Percentiles rank a stretch among this genome's conserved stretches.
phyloP scores from a whole-genome alignment of 176 grass and related monocot genomes.

The Elaeis guineensis region DNA sequence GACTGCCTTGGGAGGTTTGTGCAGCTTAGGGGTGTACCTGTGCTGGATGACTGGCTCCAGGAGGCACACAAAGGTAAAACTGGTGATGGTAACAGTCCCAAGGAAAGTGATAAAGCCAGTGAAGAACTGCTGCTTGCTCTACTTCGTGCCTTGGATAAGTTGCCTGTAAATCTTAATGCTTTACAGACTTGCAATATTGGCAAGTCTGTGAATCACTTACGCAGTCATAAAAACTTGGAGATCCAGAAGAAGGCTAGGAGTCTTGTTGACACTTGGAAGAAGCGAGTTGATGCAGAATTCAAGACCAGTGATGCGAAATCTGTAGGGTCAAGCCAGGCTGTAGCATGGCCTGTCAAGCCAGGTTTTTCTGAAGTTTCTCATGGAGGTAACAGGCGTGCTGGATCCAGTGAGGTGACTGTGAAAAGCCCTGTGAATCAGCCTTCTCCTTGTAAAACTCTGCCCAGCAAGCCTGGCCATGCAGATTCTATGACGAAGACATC shows the following conservation, averaged over 20 bases:
- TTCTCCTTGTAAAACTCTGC: constrained; percentile 27
- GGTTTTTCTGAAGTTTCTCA: constrained; percentile 40
- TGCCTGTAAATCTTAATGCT: constrained; percentile 56
- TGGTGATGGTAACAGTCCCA: constrained; percentile 62
- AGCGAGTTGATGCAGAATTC: constrained; percentile 60
- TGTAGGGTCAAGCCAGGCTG: constrained; percentile 40
- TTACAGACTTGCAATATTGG: constrained; percentile 59
- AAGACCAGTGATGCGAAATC: constrained; percentile 43
- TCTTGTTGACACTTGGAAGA: constrained; percentile 68
- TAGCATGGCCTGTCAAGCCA: constrained; percentile 45
- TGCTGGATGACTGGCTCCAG: constrained; percentile 86
- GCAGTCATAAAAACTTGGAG: constrained; percentile 43
- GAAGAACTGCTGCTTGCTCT: constrained; percentile 54
- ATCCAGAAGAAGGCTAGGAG: constrained; percentile 54
- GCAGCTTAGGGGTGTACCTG: constrained; percentile 64
- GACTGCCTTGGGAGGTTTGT: constrained; percentile 72
- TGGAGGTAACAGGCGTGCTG: constrained; percentile 30
- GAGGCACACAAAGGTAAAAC: constrained; percentile 83
- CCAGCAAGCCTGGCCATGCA: constrained; percentile 12
- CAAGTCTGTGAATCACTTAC: constrained; percentile 62
- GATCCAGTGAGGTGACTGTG: constrained; percentile 25
- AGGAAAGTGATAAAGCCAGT: constrained; percentile 53
- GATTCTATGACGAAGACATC: constrained; percentile 32
- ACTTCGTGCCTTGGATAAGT: constrained; percentile 46
- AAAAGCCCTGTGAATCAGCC: constrained; percentile 27